phyloP scores from a whole-genome alignment of 257 asterid species.

The Przewalskia tangutica region DNA sequence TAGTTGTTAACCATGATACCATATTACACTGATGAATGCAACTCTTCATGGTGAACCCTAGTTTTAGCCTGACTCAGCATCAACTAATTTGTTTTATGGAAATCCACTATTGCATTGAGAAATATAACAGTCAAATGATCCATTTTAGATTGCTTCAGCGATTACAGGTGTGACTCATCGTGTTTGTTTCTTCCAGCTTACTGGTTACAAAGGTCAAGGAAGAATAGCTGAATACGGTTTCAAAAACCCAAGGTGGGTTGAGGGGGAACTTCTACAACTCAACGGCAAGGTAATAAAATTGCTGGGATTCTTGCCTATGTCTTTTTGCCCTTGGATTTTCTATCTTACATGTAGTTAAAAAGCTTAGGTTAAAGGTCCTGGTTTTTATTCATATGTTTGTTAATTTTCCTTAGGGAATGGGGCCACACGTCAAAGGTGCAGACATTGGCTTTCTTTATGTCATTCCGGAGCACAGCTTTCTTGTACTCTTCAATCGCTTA shows the following conservation, averaged over 20 bases:
- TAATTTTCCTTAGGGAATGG: conserved; percentile 51
- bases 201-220: conserved; percentile 89
- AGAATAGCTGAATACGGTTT: conserved; percentile 86
- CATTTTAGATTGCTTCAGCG: conserved; percentile 6
- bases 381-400: not conserved
- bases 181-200: conserved; percentile 40
- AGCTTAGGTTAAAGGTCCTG: not conserved
- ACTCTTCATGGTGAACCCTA: not conserved
- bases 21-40: not conserved
- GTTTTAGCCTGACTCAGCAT: not conserved
- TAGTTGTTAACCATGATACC: not conserved
- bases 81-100: not conserved
- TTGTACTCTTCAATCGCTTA: conserved; percentile 84
- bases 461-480: conserved; percentile 85
- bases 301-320: not conserved
- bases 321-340: not conserved
- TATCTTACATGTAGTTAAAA: not conserved
- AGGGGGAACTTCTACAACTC: conserved; percentile 88
- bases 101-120: not conserved
- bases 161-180: not conserved
- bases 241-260: conserved; percentile 83
- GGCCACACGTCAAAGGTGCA: conserved; percentile 76
- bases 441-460: conserved; percentile 88
- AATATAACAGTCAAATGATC: not conserved
- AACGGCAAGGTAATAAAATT: conserved; percentile 62